phyloP scores from a whole-genome alignment of 495 filamentous ascomycete species.

The Glarea lozoyensis region DNA sequence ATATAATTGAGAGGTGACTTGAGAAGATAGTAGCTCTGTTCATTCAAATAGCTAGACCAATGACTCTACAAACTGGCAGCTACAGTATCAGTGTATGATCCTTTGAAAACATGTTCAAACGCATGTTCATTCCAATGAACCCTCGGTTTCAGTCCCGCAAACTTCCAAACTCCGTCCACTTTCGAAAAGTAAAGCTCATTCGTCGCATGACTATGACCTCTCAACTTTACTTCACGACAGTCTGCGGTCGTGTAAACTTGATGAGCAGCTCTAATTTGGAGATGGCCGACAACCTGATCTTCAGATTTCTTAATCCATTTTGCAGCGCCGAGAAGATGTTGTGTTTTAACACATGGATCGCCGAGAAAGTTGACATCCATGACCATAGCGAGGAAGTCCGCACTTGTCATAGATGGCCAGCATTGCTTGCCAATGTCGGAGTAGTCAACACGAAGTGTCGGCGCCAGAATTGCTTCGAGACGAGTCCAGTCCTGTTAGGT shows the following conservation, averaged over 20 bases:
- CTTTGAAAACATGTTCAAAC: constrained; percentile 39
- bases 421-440: constrained; percentile 41
- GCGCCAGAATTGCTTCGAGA: constrained; percentile 61
- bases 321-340: constrained; percentile 62
- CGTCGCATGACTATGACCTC: constrained; percentile 63
- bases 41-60: no score
- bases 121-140: constrained; percentile 68
- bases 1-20: no score
- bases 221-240: constrained; percentile 40
- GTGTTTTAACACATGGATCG: constrained; percentile 54
- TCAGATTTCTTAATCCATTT: constrained; percentile 65
- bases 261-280: constrained; percentile 71
- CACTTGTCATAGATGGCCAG: constrained; percentile 66
- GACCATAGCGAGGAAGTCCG: constrained; percentile 62
- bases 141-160: constrained; percentile 62
- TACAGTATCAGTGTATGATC: not conserved
- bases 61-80: no score
- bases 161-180: constrained; percentile 72
- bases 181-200: constrained; percentile 67
- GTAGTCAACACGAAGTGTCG: constrained; percentile 61
- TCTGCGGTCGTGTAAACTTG: constrained; percentile 21
- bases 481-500: constrained; percentile 56
- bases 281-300: constrained; percentile 57
- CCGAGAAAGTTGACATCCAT: constrained; percentile 61
- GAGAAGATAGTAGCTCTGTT: no score